These are phyloP conservation scores for Nevesoporus exiguus DNA, from an alignment of 768 basidiomycete genomes.

Conservation along the genomic window DNA sequence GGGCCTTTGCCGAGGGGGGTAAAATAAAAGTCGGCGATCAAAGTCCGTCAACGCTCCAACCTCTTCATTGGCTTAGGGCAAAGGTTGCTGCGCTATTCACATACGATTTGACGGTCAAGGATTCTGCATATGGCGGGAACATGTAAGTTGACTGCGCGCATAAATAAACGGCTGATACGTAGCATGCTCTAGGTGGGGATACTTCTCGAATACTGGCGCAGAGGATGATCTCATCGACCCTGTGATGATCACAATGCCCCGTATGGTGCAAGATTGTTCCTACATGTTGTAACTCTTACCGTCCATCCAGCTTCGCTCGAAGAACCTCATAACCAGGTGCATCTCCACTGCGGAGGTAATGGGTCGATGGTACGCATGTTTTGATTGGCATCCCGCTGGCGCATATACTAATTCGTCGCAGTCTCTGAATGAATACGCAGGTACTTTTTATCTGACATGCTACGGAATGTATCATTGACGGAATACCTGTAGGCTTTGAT, in stretches of 20 bases:
- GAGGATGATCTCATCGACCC: background rate
- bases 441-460: background rate
- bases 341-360: conserved; percentile 15
- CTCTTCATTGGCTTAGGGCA: conserved; percentile 14
- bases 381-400: background rate
- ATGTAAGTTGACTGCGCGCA: conserved; percentile 3
- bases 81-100: conserved; percentile 16
- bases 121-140: conserved; percentile 14
- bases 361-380: conserved; percentile 14
- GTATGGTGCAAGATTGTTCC: background rate
- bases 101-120: conserved; percentile 15
- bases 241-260: conserved; percentile 1
- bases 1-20: conserved; percentile 3
- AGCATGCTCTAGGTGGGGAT: conserved; percentile 11
- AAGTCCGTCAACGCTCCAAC: background rate
- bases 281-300: background rate
- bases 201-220: conserved; percentile 10
- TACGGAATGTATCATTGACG: background rate
- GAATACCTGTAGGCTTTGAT: conserved; percentile 10
- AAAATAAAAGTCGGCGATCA: background rate
- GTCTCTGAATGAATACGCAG: conserved; percentile 19
- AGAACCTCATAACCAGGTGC: conserved; percentile 19
- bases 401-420: background rate
- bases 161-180: background rate
- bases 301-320: conserved; percentile 13